Evolutionary conservation across 176 grass and related monocot species (phyloP).

Genomic region (Rhipidocladum racemiflorum): DNA sequence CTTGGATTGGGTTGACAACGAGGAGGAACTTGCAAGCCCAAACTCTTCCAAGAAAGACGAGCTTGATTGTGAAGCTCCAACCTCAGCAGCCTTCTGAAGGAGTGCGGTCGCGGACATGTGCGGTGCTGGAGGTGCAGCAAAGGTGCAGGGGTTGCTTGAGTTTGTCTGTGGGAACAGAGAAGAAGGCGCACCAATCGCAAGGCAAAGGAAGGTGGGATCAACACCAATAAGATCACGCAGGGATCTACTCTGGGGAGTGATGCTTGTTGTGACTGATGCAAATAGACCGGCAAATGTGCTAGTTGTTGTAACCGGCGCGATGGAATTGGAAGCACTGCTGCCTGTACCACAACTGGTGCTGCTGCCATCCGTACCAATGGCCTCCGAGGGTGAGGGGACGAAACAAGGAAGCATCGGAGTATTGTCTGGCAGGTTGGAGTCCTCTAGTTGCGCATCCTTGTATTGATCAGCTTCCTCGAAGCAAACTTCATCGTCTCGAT

Average conservation of each 20-base stretch:
- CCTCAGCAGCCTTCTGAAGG: constrained; percentile 58
- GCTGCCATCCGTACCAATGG: constrained; percentile 49
- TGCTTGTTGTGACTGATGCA: constrained; percentile 47
- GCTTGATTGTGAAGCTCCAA: constrained; percentile 41
- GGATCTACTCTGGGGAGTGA: constrained; percentile 54
- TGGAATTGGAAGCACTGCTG: constrained; percentile 45
- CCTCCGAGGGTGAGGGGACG: constrained; percentile 42
- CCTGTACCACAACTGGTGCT: constrained; percentile 32
- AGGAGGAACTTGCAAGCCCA: constrained; percentile 38
- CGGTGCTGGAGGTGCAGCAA: constrained; percentile 43
- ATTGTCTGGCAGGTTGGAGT: constrained; percentile 36
- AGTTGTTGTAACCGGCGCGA: constrained; percentile 40
- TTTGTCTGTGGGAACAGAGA: constrained; percentile 40
- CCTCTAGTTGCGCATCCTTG: constrained; percentile 31
- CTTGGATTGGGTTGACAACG: constrained; percentile 16
- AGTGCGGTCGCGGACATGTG: constrained; percentile 57
- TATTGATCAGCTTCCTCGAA: constrained; percentile 29
- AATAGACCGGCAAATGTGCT: constrained; percentile 55
- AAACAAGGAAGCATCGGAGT: constrained; percentile 47
- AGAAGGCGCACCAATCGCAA: constrained; percentile 46
- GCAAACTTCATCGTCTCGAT: constrained; percentile 33
- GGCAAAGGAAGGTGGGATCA: constrained; percentile 64
- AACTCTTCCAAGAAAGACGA: constrained; percentile 54
- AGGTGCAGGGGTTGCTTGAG: constrained; percentile 31
- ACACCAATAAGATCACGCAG: constrained; percentile 56